These are phyloP conservation scores for Candida xiaguanensis DNA, from an alignment of 805 yeast genomes.

Conservation along the genomic window DNA sequence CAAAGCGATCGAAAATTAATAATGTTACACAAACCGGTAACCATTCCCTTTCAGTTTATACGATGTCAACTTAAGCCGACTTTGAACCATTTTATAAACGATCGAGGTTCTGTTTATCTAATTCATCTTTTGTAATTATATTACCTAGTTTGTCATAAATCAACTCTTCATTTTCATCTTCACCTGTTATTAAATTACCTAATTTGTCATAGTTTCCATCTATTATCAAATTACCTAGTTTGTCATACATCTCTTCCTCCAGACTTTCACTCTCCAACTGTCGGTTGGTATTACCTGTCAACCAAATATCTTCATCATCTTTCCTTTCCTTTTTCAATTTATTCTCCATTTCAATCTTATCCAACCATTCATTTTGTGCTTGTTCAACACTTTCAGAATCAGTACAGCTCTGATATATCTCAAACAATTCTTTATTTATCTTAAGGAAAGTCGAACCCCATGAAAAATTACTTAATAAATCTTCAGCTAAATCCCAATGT, in stretches of 20 bases:
- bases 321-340: slow-evolving; percentile 55
- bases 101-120: background rate
- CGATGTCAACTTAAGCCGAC: background rate
- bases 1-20: no score
- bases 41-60: background rate
- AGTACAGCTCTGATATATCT: slow-evolving; percentile 72
- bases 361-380: slow-evolving; percentile 77
- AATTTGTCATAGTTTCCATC: slow-evolving; percentile 3
- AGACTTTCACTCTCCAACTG: slow-evolving; percentile 14
- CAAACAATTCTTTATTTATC: slow-evolving; percentile 74
- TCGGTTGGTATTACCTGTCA: slow-evolving; percentile 73
- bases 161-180: slow-evolving; percentile 10
- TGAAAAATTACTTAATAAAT: slow-evolving; percentile 72
- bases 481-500: slow-evolving; percentile 81
- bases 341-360: slow-evolving; percentile 61
- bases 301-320: slow-evolving; percentile 64
- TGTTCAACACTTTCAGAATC: slow-evolving; percentile 68
- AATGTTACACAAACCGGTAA: background rate
- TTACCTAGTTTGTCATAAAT: slow-evolving; percentile 10
- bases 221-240: background rate
- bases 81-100: background rate
- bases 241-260: slow-evolving; percentile 8
- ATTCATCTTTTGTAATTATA: slow-evolving; percentile 2
- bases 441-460: slow-evolving; percentile 92
- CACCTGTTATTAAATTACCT: slow-evolving; percentile 3